Evolutionary conservation across 257 asterid genomes (phyloP).

Genomic region (Nicotiana obtusifolia): DNA sequence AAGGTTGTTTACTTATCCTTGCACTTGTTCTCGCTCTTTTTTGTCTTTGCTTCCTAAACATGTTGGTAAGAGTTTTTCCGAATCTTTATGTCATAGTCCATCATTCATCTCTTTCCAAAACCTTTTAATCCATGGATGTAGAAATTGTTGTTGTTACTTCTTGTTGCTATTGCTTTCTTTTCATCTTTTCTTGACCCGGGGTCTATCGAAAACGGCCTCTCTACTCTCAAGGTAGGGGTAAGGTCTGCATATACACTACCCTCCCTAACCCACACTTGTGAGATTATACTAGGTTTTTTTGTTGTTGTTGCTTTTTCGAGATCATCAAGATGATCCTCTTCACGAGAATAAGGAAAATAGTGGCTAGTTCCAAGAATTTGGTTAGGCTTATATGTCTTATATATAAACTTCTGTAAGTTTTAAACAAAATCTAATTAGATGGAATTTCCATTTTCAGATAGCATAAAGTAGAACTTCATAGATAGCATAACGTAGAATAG

Average conservation of each 20-base stretch:
- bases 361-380: neutral
- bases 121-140: neutral
- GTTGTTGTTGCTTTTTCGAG: neutral
- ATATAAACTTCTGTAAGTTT: no score
- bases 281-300: no score
- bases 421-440: no score
- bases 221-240: no score
- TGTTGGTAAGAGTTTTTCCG: neutral
- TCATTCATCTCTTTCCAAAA: neutral
- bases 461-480: no score
- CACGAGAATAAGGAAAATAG: neutral
- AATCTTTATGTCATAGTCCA: neutral
- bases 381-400: no score
- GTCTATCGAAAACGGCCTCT: no score
- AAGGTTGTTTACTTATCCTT: conserved; percentile 24
- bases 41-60: neutral
- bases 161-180: no score
- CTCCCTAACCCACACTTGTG: no score
- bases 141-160: neutral
- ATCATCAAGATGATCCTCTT: neutral
- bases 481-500: neutral
- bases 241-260: no score
- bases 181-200: no score
- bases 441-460: no score
- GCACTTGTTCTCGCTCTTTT: neutral